Conservation (phyloP, 164 flowering plant genomes). For the Magnolia officinalis region DNA sequence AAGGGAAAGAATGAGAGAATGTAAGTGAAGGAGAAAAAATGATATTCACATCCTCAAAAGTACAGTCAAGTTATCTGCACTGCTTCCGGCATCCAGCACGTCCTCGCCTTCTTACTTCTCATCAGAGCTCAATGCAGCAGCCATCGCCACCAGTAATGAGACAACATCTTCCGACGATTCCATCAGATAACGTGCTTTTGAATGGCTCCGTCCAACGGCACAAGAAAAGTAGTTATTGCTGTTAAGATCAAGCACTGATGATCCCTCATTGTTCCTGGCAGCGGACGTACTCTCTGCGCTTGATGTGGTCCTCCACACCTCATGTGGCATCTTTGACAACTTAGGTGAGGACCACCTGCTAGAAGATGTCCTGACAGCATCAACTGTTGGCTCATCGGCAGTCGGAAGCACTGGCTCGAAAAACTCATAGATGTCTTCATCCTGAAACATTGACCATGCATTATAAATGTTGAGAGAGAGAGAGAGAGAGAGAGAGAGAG, state of each 20-base stretch:
- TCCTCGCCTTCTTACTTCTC: no score
- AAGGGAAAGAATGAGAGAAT: no score
- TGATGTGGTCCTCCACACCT: conserved; percentile 27
- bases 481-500: no score
- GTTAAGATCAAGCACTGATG: conserved; percentile 77
- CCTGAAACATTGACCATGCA: conserved; percentile 35
- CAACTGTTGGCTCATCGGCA: conserved; percentile 25
- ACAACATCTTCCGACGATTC: conserved; percentile 63
- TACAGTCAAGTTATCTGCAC: no score
- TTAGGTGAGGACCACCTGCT: conserved; percentile 47
- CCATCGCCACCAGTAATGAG: conserved; percentile 43
- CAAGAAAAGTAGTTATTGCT: conserved; percentile 85
- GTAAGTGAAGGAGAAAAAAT: no score
- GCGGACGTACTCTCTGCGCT: conserved; percentile 33
- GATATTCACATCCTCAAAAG: no score
- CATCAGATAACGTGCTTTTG: conserved; percentile 67
- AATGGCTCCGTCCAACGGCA: conserved; percentile 62
- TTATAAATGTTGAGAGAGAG: not conserved
- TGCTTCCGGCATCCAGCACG: no score
- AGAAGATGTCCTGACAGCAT: conserved; percentile 23
- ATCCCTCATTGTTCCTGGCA: conserved; percentile 39
- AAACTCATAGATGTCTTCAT: conserved; percentile 65
- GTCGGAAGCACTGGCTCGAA: conserved; percentile 75
- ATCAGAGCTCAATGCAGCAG: conserved; percentile 12
- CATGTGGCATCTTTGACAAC: conserved; percentile 44